Evolutionary conservation across 305 asterid genomes (phyloP).

Genomic region (Rubia tinctorum): DNA sequence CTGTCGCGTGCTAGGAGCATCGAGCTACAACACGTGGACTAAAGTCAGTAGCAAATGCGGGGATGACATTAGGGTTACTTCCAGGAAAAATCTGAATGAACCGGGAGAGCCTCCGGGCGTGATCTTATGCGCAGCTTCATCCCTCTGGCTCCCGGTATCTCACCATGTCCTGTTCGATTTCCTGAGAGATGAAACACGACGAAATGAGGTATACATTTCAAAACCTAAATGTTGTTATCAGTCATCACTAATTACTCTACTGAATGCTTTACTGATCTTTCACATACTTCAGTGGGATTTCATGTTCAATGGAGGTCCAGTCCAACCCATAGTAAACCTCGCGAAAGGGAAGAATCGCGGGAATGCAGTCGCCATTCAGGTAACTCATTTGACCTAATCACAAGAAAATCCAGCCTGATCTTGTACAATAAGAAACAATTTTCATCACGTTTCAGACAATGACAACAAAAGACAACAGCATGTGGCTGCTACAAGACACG

Average conservation of each 20-base stretch:
- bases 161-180: slow-evolving; percentile 60
- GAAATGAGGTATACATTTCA: slow-evolving; percentile 54
- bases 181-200: slow-evolving; percentile 64
- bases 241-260: background rate
- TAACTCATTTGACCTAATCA: slow-evolving; percentile 26
- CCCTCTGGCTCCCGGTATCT: slow-evolving; percentile 74
- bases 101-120: slow-evolving; percentile 79
- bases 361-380: slow-evolving; percentile 69
- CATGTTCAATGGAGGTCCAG: slow-evolving; percentile 53
- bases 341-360: slow-evolving; percentile 83
- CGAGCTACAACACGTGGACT: slow-evolving; percentile 77
- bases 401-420: background rate
- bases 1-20: slow-evolving; percentile 62
- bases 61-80: slow-evolving; percentile 62
- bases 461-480: slow-evolving; percentile 37
- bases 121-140: slow-evolving; percentile 62
- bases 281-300: slow-evolving; percentile 65
- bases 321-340: slow-evolving; percentile 53
- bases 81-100: slow-evolving; percentile 61
- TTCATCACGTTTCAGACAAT: slow-evolving; percentile 40
- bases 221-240: background rate
- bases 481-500: slow-evolving; percentile 78
- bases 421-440: background rate
- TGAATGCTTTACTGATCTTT: no score
- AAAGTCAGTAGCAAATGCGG: slow-evolving; percentile 57